phyloP scores from a whole-genome alignment of 805 yeast species.

The Ogataea methylovora region DNA sequence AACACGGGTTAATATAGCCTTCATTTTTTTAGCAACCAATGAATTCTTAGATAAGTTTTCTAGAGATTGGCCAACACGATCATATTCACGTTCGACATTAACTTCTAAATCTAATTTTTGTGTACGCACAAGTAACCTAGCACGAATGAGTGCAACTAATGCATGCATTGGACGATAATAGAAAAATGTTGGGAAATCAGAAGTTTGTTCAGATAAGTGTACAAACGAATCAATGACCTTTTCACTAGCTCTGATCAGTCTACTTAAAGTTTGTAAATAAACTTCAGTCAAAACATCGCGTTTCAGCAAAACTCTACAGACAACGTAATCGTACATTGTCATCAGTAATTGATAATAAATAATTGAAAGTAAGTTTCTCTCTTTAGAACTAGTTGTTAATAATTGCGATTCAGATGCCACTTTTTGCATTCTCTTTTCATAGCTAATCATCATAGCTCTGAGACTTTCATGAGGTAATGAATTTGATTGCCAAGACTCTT shows the following conservation, averaged over 20 bases:
- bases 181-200: slow-evolving; percentile 41
- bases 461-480: slow-evolving; percentile 16
- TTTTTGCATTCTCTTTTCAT: slow-evolving; percentile 33
- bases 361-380: slow-evolving; percentile 32
- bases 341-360: slow-evolving; percentile 43
- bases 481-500: slow-evolving; percentile 3
- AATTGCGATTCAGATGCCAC: slow-evolving; percentile 34
- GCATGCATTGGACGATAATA: slow-evolving; percentile 49
- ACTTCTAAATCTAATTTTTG: slow-evolving; percentile 27
- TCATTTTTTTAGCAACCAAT: slow-evolving; percentile 27
- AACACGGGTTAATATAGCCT: slow-evolving; percentile 25
- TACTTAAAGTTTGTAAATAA: slow-evolving; percentile 30
- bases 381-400: slow-evolving; percentile 26
- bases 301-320: slow-evolving; percentile 30
- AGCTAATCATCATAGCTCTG: slow-evolving; percentile 27
- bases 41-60: slow-evolving; percentile 15
- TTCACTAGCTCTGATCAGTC: slow-evolving; percentile 38
- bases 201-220: slow-evolving; percentile 29
- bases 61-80: slow-evolving; percentile 19
- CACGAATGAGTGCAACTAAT: slow-evolving; percentile 37
- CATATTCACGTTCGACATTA: slow-evolving; percentile 24
- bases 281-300: slow-evolving; percentile 24
- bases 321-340: slow-evolving; percentile 45
- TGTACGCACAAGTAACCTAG: slow-evolving; percentile 37
- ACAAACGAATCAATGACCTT: slow-evolving; percentile 39